A percentile compares a stretch with the other conserved stretches of the same genome.
These are phyloP conservation scores for Calonectria henricotiae DNA, from an alignment of 2,329 filamentous ascomycete species.

Conservation along the genomic window DNA sequence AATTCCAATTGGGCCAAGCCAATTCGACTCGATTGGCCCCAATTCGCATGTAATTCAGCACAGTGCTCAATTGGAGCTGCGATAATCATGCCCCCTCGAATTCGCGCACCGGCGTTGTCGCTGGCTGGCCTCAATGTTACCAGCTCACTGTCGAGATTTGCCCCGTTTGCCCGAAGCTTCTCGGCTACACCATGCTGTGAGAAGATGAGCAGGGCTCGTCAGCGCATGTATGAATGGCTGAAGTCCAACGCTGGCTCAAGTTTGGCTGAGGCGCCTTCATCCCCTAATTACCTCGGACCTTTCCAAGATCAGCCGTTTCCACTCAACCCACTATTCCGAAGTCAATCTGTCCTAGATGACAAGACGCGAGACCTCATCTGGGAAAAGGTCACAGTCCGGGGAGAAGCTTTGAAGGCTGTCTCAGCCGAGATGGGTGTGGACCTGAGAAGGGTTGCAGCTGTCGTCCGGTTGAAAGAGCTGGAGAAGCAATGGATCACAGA, in stretches of 20 bases:
- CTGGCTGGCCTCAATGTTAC: constrained; percentile 55
- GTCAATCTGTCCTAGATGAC: constrained; percentile 82
- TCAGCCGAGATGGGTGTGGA: constrained; percentile 85
- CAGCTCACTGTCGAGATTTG: constrained; percentile 39
- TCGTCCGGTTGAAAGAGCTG: constrained; percentile 88
- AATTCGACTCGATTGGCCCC: constrained; percentile 50
- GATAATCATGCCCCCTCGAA: constrained; percentile 56
- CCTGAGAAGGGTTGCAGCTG: constrained; percentile 87
- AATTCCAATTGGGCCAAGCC: constrained; percentile 40
- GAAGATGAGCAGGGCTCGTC: constrained; percentile 59
- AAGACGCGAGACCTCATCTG: constrained; percentile 82
- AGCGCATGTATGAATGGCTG: constrained; percentile 61
- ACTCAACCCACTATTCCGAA: constrained; percentile 79
- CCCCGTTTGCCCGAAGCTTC: constrained; percentile 56
- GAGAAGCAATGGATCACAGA: constrained; percentile 84
- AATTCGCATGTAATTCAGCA: constrained; percentile 50
- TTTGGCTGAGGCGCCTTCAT: constrained; percentile 48
- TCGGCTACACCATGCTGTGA: constrained; percentile 60
- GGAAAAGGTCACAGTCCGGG: constrained; percentile 75
- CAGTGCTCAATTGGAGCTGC: constrained; percentile 40
- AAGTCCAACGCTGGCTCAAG: constrained; percentile 49
- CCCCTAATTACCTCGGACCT: constrained; percentile 60
- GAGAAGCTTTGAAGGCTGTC: constrained; percentile 81
- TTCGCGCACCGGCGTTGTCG: constrained; percentile 53
- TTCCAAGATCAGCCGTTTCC: constrained; percentile 77